Conservation (phyloP, 768 basidiomycete genomes). For the Amanita subjunquillea region DNA sequence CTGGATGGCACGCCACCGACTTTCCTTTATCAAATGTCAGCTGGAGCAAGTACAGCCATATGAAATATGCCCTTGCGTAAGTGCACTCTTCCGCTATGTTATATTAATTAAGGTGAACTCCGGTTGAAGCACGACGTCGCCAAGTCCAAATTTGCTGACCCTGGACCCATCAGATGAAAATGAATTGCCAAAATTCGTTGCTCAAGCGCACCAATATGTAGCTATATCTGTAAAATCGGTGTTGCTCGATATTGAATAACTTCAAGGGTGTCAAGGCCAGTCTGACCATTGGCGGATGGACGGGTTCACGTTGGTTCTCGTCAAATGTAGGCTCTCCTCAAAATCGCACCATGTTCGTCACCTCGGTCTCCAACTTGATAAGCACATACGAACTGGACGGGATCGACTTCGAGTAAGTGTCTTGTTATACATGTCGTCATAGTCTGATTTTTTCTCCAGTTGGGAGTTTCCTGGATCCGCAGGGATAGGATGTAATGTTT, state of each 20-base stretch:
- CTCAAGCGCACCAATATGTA: conserved; percentile 30
- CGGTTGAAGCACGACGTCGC: conserved; percentile 30
- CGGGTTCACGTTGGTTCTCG: conserved; percentile 54
- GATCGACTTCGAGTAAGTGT: conserved; percentile 58
- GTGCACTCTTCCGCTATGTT: conserved; percentile 11
- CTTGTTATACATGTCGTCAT: conserved; percentile 1
- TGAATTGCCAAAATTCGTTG: conserved; percentile 47
- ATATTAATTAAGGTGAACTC: conserved; percentile 4
- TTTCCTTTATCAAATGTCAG: conserved; percentile 33
- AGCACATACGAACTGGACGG: conserved; percentile 43
- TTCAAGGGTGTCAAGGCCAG: conserved; percentile 43
- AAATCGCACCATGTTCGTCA: conserved; percentile 51
- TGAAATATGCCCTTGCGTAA: conserved; percentile 58
- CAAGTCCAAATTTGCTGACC: conserved; percentile 18
- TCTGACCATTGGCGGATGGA: conserved; percentile 61
- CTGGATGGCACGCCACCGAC: conserved; percentile 32
- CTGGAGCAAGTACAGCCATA: conserved; percentile 41
- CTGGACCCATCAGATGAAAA: conserved; percentile 27
- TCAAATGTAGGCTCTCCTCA: conserved; percentile 38
- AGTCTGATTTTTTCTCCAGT: conserved; percentile 22
- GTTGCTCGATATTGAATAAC: background rate
- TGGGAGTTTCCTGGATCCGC: conserved; percentile 78
- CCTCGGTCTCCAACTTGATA: conserved; percentile 39
- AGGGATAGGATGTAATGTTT: conserved; percentile 63
- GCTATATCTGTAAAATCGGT: background rate